Conservation (phyloP, 2,329 filamentous ascomycete species). For the Mycosphaerella sp. region DNA sequence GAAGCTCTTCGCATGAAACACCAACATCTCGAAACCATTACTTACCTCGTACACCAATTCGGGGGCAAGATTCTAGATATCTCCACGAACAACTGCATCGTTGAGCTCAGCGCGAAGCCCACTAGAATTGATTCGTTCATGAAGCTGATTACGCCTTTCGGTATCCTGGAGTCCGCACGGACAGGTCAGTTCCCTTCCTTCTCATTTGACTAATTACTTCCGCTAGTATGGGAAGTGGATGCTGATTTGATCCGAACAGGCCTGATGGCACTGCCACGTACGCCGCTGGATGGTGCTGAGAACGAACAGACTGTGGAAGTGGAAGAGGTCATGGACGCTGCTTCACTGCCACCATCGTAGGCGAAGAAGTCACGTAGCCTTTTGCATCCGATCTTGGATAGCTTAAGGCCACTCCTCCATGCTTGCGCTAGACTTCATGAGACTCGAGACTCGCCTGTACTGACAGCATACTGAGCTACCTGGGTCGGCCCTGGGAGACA, state of each 20-base stretch:
- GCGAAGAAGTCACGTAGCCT: neutral
- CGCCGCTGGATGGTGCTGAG: constrained; percentile 69
- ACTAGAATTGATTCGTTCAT: constrained; percentile 94
- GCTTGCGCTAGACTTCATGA: neutral
- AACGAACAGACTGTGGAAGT: constrained; percentile 79
- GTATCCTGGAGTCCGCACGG: constrained; percentile 90
- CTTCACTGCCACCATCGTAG: constrained; percentile 68
- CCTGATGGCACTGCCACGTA: constrained; percentile 92
- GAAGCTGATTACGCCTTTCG: constrained; percentile 89
- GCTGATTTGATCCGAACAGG: constrained; percentile 41
- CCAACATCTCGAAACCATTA: constrained; percentile 93
- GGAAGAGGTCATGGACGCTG: constrained; percentile 89
- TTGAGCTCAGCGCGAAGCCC: constrained; percentile 92
- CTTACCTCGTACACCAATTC: constrained; percentile 94
- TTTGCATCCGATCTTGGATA: neutral
- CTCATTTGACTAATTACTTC: neutral
- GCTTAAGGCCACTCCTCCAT: neutral
- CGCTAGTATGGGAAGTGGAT: neutral
- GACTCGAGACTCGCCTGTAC: neutral
- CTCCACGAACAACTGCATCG: constrained; percentile 96
- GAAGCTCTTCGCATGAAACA: constrained; percentile 95
- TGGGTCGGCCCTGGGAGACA: neutral
- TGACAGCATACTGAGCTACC: no score
- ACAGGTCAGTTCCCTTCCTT: constrained; percentile 51
- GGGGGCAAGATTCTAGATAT: constrained; percentile 97